A percentile compares a stretch with the other conserved stretches of the same genome.
Evolutionary conservation across 1,139 yeast species (phyloP).

Genomic region (Geotrichum cucujoidarum): DNA sequence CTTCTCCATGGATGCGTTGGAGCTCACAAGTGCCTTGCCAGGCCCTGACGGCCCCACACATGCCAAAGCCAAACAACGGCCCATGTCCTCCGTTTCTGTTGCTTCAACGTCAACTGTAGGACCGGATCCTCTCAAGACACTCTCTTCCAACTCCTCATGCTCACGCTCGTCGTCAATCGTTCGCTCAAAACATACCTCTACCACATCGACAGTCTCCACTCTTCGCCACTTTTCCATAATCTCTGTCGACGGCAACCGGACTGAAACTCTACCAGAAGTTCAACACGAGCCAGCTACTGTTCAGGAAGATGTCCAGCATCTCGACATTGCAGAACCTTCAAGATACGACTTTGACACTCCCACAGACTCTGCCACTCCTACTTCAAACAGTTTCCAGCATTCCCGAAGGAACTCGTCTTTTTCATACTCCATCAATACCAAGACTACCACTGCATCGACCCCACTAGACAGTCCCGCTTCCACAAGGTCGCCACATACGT

Average conservation of each 20-base stretch:
- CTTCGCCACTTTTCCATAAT: conserved; percentile 24
- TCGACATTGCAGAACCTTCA: not conserved
- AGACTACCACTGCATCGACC: not conserved
- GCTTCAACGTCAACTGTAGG: conserved; percentile 13
- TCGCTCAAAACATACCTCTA: conserved; percentile 25
- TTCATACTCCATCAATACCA: conserved; percentile 7
- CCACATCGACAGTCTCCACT: conserved; percentile 27
- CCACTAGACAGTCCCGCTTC: not conserved
- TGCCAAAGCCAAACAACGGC: conserved; percentile 8
- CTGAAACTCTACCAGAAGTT: not conserved
- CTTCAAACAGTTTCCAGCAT: not conserved
- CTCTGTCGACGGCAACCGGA: conserved; percentile 7
- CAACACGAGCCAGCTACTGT: not conserved
- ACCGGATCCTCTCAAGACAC: conserved; percentile 1
- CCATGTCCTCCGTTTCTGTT: conserved; percentile 12
- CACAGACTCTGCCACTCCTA: conserved; percentile 1
- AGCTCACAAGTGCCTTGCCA: too few relatives aligned
- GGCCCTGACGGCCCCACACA: too few relatives aligned
- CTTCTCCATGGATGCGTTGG: too few relatives aligned
- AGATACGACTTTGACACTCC: not conserved
- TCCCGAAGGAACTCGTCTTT: conserved; percentile 7
- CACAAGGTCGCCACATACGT: not conserved
- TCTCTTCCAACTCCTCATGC: conserved; percentile 5
- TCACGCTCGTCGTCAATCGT: conserved; percentile 7
- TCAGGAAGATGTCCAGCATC: not conserved